Evolutionary conservation across 495 filamentous ascomycete species (phyloP), one percentile per base, ranked within the genome.

Genomic region (Tuber indicum): DNA sequence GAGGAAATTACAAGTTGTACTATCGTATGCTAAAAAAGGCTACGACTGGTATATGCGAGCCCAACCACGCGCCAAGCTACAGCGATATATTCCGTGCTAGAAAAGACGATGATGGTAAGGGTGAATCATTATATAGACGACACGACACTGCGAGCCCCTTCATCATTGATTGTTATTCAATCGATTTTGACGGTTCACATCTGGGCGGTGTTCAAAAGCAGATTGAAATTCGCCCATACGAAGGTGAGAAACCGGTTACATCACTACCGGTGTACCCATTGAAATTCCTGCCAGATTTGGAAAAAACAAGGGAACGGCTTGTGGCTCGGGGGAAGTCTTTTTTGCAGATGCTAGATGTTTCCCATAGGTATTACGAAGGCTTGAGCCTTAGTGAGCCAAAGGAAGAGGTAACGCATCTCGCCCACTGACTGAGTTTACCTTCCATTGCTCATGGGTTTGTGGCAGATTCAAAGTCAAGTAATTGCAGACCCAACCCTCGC

Each of bases 381-480:
- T 23, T 75, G 32, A 72, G 36, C 3, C 26, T 75, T 3, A 75
- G 44, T 39, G 74, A 69, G 14, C 70, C 74, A 17, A 75, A 72
- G 43, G 52, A 75, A 36, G 58, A 75, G 46, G 74, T 72, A 75
- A 17, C 5, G 23, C 23, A 49, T 16, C 52, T 39, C 0, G 7
- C 14, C 45, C 26, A 21, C 10, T 4, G 23, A 16, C 8, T 32
- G n/a, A 21, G 2, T 41, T 75, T 44, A 7, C 12, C 39, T 41
- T 23, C 17, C 36, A 26, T 42, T 72, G 41, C 42, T 72, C 8
- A 75, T 39, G 4, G n/a, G 21, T 74, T 36, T 14, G 21, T 17
- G 12, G 12, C 52, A 75, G 74, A n/a, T 75, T n/a, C 49, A 75
- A 41, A 75, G 74, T 26, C 49, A 43, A 19, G 58, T 75, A 23